These are phyloP conservation scores for Gelatoporia subvermispora DNA, from an alignment of 768 basidiomycete genomes.

Conservation along the genomic window DNA sequence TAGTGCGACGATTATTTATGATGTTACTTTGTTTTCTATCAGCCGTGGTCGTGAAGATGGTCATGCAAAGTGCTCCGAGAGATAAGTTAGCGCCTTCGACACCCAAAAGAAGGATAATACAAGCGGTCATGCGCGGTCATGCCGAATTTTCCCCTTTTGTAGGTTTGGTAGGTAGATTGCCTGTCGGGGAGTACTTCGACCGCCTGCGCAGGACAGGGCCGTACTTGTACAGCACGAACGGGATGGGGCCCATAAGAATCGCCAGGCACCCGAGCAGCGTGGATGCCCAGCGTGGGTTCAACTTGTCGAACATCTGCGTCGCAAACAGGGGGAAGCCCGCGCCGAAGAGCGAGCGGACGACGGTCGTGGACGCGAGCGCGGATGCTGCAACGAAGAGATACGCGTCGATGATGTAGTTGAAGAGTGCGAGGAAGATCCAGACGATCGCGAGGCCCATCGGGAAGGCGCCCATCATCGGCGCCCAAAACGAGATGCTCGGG, in stretches of 20 bases:
- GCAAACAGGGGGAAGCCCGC: conserved; percentile 25
- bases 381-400: conserved; percentile 56
- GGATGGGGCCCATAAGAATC: conserved; percentile 45
- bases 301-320: conserved; percentile 44
- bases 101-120: too few species aligned
- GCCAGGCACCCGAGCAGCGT: conserved; percentile 52
- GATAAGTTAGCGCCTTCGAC: too few species aligned
- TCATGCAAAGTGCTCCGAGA: too few species aligned
- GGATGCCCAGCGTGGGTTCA: conserved; percentile 57
- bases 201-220: conserved; percentile 19
- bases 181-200: conserved; percentile 23
- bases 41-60: too few species aligned
- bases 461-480: conserved; percentile 45
- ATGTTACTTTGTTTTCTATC: too few species aligned
- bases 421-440: conserved; percentile 51
- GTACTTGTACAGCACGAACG: conserved; percentile 23
- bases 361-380: conserved; percentile 52
- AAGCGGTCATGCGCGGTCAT: too few species aligned
- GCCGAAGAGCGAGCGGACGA: conserved; percentile 37
- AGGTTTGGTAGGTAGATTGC: background rate
- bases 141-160: too few species aligned
- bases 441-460: conserved; percentile 48
- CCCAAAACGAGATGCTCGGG: conserved; percentile 49
- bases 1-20: too few species aligned
- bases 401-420: conserved; percentile 64